Percentiles rank a stretch among this genome's conserved stretches.
These are phyloP conservation scores for Geopyxis carbonaria DNA, from an alignment of 495 filamentous ascomycete genomes.

Conservation along the genomic window DNA sequence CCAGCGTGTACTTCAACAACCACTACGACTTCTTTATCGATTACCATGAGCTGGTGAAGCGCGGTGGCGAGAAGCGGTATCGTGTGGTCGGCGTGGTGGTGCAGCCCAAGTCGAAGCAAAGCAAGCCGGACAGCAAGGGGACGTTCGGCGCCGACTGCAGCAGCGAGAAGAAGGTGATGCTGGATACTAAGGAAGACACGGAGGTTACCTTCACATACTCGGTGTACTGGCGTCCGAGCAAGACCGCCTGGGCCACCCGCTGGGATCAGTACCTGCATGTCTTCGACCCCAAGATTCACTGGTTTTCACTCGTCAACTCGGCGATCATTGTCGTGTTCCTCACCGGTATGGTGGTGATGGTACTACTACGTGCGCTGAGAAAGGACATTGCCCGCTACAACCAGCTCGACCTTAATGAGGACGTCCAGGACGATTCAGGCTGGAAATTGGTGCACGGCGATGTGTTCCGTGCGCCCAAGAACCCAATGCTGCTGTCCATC, in stretches of 20 bases:
- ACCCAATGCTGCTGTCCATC: constrained; percentile 68
- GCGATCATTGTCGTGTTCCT: constrained; percentile 85
- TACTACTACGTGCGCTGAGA: constrained; percentile 66
- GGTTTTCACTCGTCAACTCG: constrained; percentile 92
- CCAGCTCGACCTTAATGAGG: constrained; percentile 79
- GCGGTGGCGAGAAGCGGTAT: constrained; percentile 41
- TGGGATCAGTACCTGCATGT: constrained; percentile 98
- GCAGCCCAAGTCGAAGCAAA: constrained; percentile 52
- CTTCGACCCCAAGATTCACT: constrained; percentile 90
- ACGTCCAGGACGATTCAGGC: constrained; percentile 90
- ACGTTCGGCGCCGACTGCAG: constrained; percentile 34
- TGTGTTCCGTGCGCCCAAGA: constrained; percentile 76
- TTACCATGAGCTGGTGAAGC: constrained; percentile 53
- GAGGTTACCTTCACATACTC: constrained; percentile 75
- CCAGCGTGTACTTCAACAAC: constrained; percentile 49
- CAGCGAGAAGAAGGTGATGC: constrained; percentile 32
- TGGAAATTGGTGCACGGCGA: constrained; percentile 98
- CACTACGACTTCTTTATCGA: constrained; percentile 91
- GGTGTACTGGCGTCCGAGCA: constrained; percentile 64
- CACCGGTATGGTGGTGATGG: constrained; percentile 72
- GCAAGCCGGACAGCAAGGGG: constrained; percentile 38
- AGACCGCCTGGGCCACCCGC: constrained; percentile 80
- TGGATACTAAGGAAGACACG: constrained; percentile 51
- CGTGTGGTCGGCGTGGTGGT: constrained; percentile 86
- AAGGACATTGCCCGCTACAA: constrained; percentile 97